Evolutionary conservation across 1,284 basidiomycete genomes (phyloP).

Genomic region (Hemileia vastatrix): DNA sequence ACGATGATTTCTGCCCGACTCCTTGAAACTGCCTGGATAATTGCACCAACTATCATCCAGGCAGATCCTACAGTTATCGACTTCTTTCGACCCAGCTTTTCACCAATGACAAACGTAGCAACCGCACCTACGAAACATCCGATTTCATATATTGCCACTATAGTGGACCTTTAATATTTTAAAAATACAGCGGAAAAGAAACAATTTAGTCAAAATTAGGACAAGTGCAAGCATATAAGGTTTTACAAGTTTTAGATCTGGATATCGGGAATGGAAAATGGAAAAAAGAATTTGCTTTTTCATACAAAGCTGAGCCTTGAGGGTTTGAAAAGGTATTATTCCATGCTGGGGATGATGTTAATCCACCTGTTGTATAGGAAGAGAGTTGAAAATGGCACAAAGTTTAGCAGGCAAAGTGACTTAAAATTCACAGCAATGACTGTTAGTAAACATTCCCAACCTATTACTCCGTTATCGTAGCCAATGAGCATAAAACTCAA

Average conservation of each 20-base stretch:
- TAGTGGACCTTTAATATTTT: conserved; percentile 35
- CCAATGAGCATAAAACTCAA: conserved; percentile 41
- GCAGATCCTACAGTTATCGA: conserved; percentile 36
- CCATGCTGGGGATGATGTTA: conserved; percentile 17
- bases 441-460: not conserved
- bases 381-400: not conserved
- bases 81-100: conserved; percentile 35
- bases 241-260: too few species aligned
- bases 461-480: conserved; percentile 25
- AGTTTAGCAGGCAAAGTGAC: not conserved
- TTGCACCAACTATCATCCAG: conserved; percentile 38
- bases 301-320: conserved; percentile 9
- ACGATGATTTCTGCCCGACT: conserved; percentile 35
- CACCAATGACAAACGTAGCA: conserved; percentile 37
- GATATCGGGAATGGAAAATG: not conserved
- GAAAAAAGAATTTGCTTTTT: not conserved
- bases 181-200: not conserved
- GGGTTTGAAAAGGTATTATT: conserved; percentile 11
- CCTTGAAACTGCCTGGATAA: conserved; percentile 35
- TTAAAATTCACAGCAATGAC: too few species aligned
- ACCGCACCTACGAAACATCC: conserved; percentile 38
- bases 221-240: too few species aligned
- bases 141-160: conserved; percentile 43
- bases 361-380: conserved; percentile 6
- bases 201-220: not conserved